Evolutionary conservation across 2,329 filamentous ascomycete genomes (phyloP), one percentile per base, ranked within the genome.

Genomic region (Neonectria hederae): DNA sequence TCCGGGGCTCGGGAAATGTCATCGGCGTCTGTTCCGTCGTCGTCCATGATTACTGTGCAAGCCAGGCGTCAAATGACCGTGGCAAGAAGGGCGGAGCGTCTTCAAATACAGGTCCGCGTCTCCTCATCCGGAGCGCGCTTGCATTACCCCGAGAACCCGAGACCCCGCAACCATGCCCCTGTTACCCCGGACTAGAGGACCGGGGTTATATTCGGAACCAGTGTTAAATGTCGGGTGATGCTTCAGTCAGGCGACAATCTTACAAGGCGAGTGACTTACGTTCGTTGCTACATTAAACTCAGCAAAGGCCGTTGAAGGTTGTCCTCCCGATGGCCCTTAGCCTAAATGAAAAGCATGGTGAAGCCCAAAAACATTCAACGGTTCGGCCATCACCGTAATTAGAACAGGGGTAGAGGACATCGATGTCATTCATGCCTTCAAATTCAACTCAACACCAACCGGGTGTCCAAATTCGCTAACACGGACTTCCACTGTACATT

Each of bases 1-100:
- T 59, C 55, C 26, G 46, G 35, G 19, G 26, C 46, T 21, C 57
- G 49, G 57, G 49, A 43, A 8, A 30, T 32, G 49, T 59, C 57
- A 35, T 59, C 40, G 49, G 48, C 38, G 17, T 54, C 49, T 26
- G 38, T 49, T 17, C 56, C 56, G 48, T 43, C 49, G 21, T 59
- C 57, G 21, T 54, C 57, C 49, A 59, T 59, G 1, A 24, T 53
- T 42, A 30, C 35, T 26, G n/a, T 24, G 10, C 28, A 14, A 43
- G 19, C 32, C 26, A 52, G 7, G 40, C 35, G 49, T 54, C 57
- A 42, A 59, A 40, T 40, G 26, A 30, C 43, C 14, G 26, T 28
- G 11, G 30, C n/a, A 21, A 40, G 45, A 14, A 14, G 21, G 30
- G 42, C 28, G 38, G 49, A 54, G 40, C 38, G 52, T 38, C 28